Conservation (phyloP, 2,329 filamentous ascomycete genomes). For the Sclerotinia subarctica region DNA sequence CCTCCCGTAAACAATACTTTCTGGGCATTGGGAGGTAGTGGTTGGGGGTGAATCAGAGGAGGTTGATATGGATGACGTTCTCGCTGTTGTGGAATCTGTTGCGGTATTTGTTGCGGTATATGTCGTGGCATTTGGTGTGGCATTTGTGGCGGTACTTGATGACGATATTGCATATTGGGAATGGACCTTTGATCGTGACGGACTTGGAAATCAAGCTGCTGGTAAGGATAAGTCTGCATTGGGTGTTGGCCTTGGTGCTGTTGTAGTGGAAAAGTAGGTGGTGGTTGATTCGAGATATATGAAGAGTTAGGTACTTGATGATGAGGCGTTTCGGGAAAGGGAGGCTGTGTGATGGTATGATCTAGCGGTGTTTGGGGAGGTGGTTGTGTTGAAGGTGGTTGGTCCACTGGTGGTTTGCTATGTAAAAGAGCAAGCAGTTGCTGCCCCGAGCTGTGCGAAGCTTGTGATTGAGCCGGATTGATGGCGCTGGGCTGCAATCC, state of each 20-base stretch:
- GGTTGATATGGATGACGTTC: conserved; percentile 35
- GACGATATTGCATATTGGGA: conserved; percentile 5
- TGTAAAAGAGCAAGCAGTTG: conserved; percentile 55
- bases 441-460: conserved; percentile 40
- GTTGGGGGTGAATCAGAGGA: conserved; percentile 39
- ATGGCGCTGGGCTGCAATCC: conserved; percentile 42
- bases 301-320: conserved; percentile 52
- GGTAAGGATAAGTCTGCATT: conserved; percentile 29
- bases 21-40: conserved; percentile 53
- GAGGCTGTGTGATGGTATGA: conserved; percentile 48
- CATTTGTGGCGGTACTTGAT: conserved; percentile 16
- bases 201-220: conserved; percentile 27
- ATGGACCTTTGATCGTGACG: conserved; percentile 17
- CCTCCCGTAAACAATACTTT: conserved; percentile 48
- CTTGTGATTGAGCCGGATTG: conserved; percentile 21
- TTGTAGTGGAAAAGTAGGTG: conserved; percentile 47
- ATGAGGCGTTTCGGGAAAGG: conserved; percentile 57
- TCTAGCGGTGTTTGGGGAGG: conserved; percentile 54
- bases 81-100: conserved; percentile 28
- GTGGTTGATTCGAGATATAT: conserved; percentile 46
- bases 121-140: neutral
- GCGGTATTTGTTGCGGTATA: conserved; percentile 12
- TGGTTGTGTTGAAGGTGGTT: conserved; percentile 29
- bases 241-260: conserved; percentile 29
- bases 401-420: conserved; percentile 29